These are phyloP conservation scores for Salix suchowensis DNA, from an alignment of 345 rosid genomes.

Conservation along the genomic window DNA sequence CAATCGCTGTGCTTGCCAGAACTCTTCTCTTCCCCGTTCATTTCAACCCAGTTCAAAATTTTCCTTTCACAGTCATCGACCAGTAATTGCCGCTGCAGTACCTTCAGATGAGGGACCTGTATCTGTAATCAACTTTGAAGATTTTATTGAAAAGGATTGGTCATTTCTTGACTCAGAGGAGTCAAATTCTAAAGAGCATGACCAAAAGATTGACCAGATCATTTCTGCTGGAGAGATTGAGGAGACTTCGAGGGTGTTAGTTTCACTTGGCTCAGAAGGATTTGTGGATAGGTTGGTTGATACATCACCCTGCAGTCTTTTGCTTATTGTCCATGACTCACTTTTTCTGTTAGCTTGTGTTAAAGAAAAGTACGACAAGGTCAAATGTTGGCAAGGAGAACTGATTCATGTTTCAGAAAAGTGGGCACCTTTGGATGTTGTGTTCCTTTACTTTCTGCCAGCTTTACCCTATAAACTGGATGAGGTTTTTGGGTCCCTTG, in stretches of 20 bases:
- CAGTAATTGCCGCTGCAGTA: conserved; percentile 19
- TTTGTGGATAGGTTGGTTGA: conserved; percentile 66
- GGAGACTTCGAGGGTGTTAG: conserved; percentile 62
- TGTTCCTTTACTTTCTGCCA: conserved; percentile 79
- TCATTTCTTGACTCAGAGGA: conserved; percentile 76
- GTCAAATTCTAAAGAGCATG: conserved; percentile 32
- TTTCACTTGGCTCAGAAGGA: conserved; percentile 60
- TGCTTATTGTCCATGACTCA: conserved; percentile 82
- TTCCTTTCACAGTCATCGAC: conserved; percentile 17
- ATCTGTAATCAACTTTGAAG: conserved; percentile 44
- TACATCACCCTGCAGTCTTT: conserved; percentile 42
- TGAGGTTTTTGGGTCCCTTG: conserved; percentile 47
- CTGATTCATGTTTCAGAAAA: conserved; percentile 66
- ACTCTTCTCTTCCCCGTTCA: conserved; percentile 14
- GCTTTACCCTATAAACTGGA: conserved; percentile 64
- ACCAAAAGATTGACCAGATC: conserved; percentile 43
- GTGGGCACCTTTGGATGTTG: conserved; percentile 82
- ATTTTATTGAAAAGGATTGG: conserved; percentile 77
- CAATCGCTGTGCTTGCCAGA: background rate
- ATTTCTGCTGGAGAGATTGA: conserved; percentile 60
- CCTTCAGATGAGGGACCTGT: conserved; percentile 53
- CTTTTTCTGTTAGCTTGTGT: conserved; percentile 65
- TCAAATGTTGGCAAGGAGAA: conserved; percentile 98
- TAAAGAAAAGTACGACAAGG: conserved; percentile 71
- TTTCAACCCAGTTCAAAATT: conserved; percentile 1